Conservation (phyloP, 306 rosid genomes). For the Lathyrus sativus region DNA sequence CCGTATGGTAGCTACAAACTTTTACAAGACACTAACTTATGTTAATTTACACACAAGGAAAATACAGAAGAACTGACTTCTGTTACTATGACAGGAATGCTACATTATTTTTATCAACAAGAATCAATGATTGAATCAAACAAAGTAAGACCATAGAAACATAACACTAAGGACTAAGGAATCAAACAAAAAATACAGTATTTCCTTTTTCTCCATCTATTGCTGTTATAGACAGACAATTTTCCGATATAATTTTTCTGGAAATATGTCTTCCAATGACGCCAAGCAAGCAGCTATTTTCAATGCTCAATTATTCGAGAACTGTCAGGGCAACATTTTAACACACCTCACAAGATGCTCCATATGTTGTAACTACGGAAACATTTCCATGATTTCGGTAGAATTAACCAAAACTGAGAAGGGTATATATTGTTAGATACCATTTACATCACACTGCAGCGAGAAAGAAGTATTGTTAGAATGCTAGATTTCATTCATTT, state of each 20-base stretch:
- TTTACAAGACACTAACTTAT: constrained; percentile 31
- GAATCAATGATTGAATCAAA: constrained; percentile 34
- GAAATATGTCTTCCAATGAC: constrained; percentile 32
- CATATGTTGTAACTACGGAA: constrained; percentile 32
- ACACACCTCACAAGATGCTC: constrained; percentile 40
- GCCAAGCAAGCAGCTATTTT: constrained; percentile 35
- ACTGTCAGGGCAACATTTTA: constrained; percentile 35
- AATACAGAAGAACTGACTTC: constrained; percentile 41
- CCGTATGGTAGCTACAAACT: constrained; percentile 21
- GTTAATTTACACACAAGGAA: constrained; percentile 42
- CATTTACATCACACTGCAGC: constrained; percentile 43
- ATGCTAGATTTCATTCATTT: neutral
- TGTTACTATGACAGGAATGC: constrained; percentile 35
- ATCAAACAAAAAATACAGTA: constrained; percentile 28
- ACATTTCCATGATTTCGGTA: constrained; percentile 25
- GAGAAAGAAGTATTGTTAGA: constrained; percentile 29
- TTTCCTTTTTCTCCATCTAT: constrained; percentile 20
- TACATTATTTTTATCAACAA: constrained; percentile 36
- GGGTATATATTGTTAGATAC: constrained; percentile 38
- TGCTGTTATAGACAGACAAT: constrained; percentile 36
- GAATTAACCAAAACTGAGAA: constrained; percentile 15
- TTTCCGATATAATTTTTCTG: constrained; percentile 34
- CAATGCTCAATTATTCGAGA: constrained; percentile 38
- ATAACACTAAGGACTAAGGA: constrained; percentile 31
- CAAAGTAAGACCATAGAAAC: constrained; percentile 28